Evolutionary conservation across 2,329 filamentous ascomycete species (phyloP).

Genomic region (Epichloe hybrida): DNA sequence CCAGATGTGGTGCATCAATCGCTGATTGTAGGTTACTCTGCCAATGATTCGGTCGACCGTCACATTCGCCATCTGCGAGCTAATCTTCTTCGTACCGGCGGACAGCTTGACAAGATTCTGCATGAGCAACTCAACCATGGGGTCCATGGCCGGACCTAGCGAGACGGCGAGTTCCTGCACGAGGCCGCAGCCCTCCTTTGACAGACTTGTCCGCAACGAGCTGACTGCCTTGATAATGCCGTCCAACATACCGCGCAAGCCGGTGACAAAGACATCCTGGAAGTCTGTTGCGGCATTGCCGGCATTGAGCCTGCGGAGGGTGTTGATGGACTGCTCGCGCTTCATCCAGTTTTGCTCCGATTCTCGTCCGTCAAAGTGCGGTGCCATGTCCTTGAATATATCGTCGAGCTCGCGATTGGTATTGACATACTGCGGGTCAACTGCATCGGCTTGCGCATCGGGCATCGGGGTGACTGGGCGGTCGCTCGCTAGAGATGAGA

Average conservation of each 20-base stretch:
- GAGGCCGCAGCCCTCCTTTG: constrained; percentile 70
- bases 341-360: constrained; percentile 84
- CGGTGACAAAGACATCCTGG: constrained; percentile 52
- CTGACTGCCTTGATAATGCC: constrained; percentile 76
- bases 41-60: constrained; percentile 72
- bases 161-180: constrained; percentile 72
- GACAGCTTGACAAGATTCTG: constrained; percentile 84
- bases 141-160: constrained; percentile 67
- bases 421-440: constrained; percentile 74
- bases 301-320: constrained; percentile 63
- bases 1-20: constrained; percentile 77
- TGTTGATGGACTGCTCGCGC: constrained; percentile 67
- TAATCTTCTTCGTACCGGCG: constrained; percentile 84
- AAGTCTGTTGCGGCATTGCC: constrained; percentile 77
- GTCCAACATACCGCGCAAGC: constrained; percentile 64
- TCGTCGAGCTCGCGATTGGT: constrained; percentile 83
- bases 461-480: constrained; percentile 47
- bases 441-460: constrained; percentile 51
- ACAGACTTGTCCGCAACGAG: constrained; percentile 79
- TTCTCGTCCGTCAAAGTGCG: constrained; percentile 75
- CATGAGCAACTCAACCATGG: constrained; percentile 80
- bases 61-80: constrained; percentile 66
- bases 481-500: constrained; percentile 34
- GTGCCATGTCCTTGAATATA: constrained; percentile 66
- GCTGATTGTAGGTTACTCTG: constrained; percentile 63